phyloP scores from a whole-genome alignment of 2,329 filamentous ascomycete genomes.

The Cladosporium colombiae region DNA sequence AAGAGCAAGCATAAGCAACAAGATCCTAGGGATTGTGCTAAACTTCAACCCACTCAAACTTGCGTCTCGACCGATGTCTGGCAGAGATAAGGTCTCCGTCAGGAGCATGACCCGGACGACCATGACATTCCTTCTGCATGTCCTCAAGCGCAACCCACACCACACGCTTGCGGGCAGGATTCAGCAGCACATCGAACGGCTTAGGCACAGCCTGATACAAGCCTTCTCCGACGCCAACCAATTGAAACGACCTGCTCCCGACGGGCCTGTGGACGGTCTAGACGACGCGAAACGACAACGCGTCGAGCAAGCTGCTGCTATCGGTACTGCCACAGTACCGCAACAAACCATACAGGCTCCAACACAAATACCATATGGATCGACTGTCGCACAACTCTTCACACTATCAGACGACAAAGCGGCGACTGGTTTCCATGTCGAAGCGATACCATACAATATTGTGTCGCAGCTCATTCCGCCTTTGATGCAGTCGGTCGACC shows the following conservation, averaged over 20 bases:
- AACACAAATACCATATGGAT: conserved; percentile 67
- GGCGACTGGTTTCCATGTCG: conserved; percentile 78
- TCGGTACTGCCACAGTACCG: conserved; percentile 26
- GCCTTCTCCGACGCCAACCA: conserved; percentile 73
- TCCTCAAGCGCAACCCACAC: conserved; percentile 80
- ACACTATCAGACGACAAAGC: conserved; percentile 76
- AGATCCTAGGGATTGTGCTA: conserved; percentile 81
- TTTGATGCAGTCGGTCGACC: conserved; percentile 71
- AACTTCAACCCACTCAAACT: conserved; percentile 90
- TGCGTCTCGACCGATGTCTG: conserved; percentile 50
- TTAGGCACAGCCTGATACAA: conserved; percentile 75
- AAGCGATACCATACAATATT: conserved; percentile 72
- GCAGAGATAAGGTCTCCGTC: conserved; percentile 76
- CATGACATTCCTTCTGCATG: conserved; percentile 77
- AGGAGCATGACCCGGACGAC: conserved; percentile 96
- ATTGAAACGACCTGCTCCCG: conserved; percentile 69
- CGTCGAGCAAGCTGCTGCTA: conserved; percentile 55
- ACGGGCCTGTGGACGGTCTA: conserved; percentile 68
- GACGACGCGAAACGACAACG: conserved; percentile 82
- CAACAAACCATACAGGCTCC: conserved; percentile 39
- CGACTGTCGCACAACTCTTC: conserved; percentile 80
- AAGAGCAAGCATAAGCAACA: conserved; percentile 76
- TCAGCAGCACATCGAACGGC: conserved; percentile 81
- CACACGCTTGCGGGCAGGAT: conserved; percentile 74
- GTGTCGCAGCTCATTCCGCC: conserved; percentile 80